These are phyloP conservation scores for Aspergillus puulaauensis DNA, from an alignment of 2,329 filamentous ascomycete genomes.

Conservation along the genomic window DNA sequence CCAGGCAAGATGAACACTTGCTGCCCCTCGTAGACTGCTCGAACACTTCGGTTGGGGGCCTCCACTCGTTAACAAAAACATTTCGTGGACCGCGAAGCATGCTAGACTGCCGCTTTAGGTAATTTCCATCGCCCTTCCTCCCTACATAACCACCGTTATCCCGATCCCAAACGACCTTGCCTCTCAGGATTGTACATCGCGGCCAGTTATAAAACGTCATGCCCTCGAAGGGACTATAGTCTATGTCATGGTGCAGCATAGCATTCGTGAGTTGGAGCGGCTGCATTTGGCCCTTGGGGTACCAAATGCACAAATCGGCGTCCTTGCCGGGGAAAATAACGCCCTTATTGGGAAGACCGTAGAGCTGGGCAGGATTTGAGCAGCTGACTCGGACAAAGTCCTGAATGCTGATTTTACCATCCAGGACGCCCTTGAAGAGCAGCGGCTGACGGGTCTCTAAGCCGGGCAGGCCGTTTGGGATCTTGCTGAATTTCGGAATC, in stretches of 20 bases:
- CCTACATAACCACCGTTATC: conserved; percentile 31
- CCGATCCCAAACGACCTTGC: conserved; percentile 33
- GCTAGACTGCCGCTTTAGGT: too few relatives aligned
- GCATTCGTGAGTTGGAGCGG: conserved; percentile 32
- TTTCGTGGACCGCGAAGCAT: too few relatives aligned
- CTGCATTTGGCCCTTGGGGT: conserved; percentile 25
- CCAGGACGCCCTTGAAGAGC: conserved; percentile 23
- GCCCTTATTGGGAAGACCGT: conserved; percentile 44
- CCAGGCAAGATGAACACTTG: too few relatives aligned
- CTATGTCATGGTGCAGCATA: conserved; percentile 35
- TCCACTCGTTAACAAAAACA: too few relatives aligned
- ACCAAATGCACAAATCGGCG: conserved; percentile 48
- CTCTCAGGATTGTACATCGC: conserved; percentile 34
- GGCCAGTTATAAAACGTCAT: conserved; percentile 33
- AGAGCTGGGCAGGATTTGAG: conserved; percentile 46
- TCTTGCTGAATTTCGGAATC: conserved; percentile 35
- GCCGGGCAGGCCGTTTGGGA: conserved; percentile 46
- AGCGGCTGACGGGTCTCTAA: conserved; percentile 45
- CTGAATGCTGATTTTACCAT: conserved; percentile 30
- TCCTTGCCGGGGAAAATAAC: conserved; percentile 41
- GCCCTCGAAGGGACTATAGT: conserved; percentile 40
- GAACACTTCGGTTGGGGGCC: too few relatives aligned
- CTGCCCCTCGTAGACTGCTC: too few relatives aligned
- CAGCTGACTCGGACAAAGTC: conserved; percentile 46
- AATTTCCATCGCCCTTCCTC: conserved; percentile 28